These are phyloP conservation scores for Euryodendron excelsum DNA, from an alignment of 148 eudicot species.

Conservation along the genomic window DNA sequence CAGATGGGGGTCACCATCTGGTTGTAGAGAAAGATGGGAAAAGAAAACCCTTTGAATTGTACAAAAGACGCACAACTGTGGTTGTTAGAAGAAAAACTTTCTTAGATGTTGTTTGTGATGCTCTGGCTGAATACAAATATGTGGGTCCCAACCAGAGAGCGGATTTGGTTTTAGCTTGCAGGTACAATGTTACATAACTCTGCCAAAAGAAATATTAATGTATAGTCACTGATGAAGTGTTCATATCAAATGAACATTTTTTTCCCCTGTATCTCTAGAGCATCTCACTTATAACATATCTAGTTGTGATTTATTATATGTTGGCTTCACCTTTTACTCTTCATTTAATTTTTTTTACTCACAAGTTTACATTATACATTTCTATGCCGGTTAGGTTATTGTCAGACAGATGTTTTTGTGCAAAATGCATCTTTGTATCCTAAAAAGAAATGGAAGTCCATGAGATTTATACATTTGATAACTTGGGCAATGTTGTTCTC, in stretches of 20 bases:
- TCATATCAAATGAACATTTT: background rate
- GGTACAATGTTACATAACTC: constrained; percentile 36
- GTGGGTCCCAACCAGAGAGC: constrained; percentile 87
- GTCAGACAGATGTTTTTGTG: background rate
- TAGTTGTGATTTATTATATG: background rate
- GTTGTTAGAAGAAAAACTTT: constrained; percentile 65
- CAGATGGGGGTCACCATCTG: constrained; percentile 19
- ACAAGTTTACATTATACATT: background rate
- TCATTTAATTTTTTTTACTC: background rate
- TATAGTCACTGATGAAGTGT: background rate
- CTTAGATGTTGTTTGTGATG: constrained; percentile 81
- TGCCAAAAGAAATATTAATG: background rate
- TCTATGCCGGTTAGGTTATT: background rate
- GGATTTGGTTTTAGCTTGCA: constrained; percentile 93
- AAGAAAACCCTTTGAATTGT: constrained; percentile 61
- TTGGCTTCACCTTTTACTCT: background rate
- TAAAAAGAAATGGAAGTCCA: background rate
- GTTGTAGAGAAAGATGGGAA: constrained; percentile 37
- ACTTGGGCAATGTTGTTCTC: background rate
- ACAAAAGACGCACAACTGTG: constrained; percentile 82
- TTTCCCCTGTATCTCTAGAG: background rate
- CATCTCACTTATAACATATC: background rate
- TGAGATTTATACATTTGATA: background rate
- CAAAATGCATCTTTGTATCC: background rate
- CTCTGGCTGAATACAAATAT: constrained; percentile 87